Percentiles rank a stretch among this genome's conserved stretches.
Conservation (phyloP, 73 alveolate species). For the Halteria grandinella region DNA sequence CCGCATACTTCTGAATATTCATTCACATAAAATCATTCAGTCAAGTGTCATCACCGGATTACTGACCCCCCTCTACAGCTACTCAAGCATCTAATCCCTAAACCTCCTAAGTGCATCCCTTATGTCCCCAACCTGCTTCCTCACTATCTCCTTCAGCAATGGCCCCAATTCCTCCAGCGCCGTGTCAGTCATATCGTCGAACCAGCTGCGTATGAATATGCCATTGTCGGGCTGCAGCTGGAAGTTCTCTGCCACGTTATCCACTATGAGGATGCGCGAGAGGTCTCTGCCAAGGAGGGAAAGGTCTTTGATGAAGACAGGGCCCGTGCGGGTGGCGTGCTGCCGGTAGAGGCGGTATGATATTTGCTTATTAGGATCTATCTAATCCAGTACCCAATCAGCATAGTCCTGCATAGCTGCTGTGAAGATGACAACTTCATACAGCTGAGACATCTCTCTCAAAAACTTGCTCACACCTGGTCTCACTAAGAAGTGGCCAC, state of each 20-base stretch:
- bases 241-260: slow-evolving; percentile 81
- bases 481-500: slow-evolving; percentile 83
- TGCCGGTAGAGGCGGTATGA: slow-evolving; percentile 89
- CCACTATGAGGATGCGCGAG: slow-evolving; percentile 68
- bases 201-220: slow-evolving; percentile 73
- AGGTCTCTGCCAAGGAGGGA: slow-evolving; percentile 75
- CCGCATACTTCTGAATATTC: not conserved
- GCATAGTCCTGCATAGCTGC: slow-evolving; percentile 98
- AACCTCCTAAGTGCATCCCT: slow-evolving; percentile 68
- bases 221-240: slow-evolving; percentile 81
- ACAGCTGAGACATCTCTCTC: slow-evolving; percentile 80
- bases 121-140: slow-evolving; percentile 70
- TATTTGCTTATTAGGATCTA: slow-evolving; percentile 85
- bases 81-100: slow-evolving; percentile 77
- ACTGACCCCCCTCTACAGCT: slow-evolving; percentile 61
- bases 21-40: not conserved
- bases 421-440: slow-evolving; percentile 96
- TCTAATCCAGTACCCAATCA: slow-evolving; percentile 91
- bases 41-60: slow-evolving; percentile 70
- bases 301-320: slow-evolving; percentile 70
- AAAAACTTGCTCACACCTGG: slow-evolving; percentile 95
- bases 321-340: slow-evolving; percentile 76
- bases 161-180: slow-evolving; percentile 74
- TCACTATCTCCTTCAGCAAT: slow-evolving; percentile 61
- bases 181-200: slow-evolving; percentile 77